Conservation (phyloP, 208 protist species). For the Crithidia bombi region DNA sequence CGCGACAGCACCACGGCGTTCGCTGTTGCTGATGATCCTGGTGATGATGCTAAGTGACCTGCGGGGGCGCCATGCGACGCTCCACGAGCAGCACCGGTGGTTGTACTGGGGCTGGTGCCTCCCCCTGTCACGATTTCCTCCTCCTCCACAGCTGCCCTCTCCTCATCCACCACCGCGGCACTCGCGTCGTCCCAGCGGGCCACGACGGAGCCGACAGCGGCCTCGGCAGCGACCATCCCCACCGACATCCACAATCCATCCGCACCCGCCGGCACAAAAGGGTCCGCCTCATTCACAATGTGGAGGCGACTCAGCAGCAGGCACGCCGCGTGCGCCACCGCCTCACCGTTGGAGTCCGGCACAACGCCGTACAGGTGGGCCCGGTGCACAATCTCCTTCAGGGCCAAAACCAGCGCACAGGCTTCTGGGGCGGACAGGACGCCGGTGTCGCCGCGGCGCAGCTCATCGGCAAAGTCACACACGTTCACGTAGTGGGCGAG, state of each 20-base stretch:
- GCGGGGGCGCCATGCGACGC: background rate
- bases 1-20: conserved; percentile 9
- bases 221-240: conserved; percentile 25
- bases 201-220: conserved; percentile 19
- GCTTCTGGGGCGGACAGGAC: conserved; percentile 49
- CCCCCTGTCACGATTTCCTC: background rate
- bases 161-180: conserved; percentile 28
- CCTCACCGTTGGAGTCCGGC: conserved; percentile 64
- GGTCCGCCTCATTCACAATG: conserved; percentile 65
- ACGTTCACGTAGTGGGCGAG: conserved; percentile 79
- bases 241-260: conserved; percentile 61
- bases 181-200: conserved; percentile 40
- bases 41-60: background rate
- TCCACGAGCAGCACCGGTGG: conserved; percentile 5
- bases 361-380: conserved; percentile 78
- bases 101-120: background rate
- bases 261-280: conserved; percentile 51
- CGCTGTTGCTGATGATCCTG: background rate
- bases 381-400: conserved; percentile 80
- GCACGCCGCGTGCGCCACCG: conserved; percentile 71
- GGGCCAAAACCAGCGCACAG: conserved; percentile 63
- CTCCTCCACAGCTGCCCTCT: conserved; percentile 20
- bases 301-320: conserved; percentile 69
- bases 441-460: conserved; percentile 35
- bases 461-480: conserved; percentile 64